A percentile compares a stretch with the other conserved stretches of the same genome.
Conservation (phyloP, 192 early-diverging fungal genomes). For the Coemansia sp. region DNA sequence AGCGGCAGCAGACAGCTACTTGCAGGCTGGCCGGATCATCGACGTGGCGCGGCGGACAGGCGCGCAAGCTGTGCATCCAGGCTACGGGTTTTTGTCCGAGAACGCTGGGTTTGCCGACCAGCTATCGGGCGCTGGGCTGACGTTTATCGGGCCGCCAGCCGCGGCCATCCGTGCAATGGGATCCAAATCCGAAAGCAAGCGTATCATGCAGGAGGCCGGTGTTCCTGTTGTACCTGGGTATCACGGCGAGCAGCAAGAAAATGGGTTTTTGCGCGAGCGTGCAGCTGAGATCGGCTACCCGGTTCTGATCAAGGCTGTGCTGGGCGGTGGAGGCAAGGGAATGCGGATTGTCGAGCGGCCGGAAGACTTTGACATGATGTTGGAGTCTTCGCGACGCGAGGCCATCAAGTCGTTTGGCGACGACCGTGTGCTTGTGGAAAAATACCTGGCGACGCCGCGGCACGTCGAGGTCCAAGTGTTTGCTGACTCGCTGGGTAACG, state of each 20-base stretch:
- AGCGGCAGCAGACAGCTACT: conserved; percentile 76
- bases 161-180: conserved; percentile 91
- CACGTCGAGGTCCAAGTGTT: conserved; percentile 98
- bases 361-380: conserved; percentile 81
- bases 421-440: conserved; percentile 87
- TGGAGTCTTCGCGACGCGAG: conserved; percentile 82
- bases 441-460: conserved; percentile 82
- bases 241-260: conserved; percentile 85
- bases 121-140: conserved; percentile 63
- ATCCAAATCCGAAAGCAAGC: conserved; percentile 90
- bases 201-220: conserved; percentile 84
- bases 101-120: conserved; percentile 85
- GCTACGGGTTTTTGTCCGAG: conserved; percentile 96
- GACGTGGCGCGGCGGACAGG: conserved; percentile 71
- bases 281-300: conserved; percentile 88
- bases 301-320: conserved; percentile 95
- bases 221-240: conserved; percentile 94
- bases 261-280: conserved; percentile 67
- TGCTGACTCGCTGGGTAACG: conserved; percentile 85
- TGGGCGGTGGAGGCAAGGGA: conserved; percentile 96
- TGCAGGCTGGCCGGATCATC: conserved; percentile 78
- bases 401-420: conserved; percentile 90
- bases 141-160: conserved; percentile 89
- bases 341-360: conserved; percentile 86
- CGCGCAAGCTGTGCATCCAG: conserved; percentile 93